Evolutionary conservation across 208 protist species (phyloP).

Genomic region (Herpetomonas tarakana): DNA sequence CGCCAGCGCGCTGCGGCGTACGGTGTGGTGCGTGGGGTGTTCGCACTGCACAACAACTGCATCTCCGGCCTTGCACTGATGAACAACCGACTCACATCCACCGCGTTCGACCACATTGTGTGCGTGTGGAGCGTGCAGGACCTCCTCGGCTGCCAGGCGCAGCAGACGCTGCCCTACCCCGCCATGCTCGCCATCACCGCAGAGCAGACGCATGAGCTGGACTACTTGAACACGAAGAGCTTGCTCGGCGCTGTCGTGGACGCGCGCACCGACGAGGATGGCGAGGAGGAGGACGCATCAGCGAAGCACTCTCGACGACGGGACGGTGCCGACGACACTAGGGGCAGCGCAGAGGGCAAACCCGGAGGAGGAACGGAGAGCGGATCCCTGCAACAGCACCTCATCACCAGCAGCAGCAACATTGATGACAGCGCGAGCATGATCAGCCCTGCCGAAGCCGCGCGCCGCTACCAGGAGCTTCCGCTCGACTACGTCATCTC

Average conservation of each 20-base stretch:
- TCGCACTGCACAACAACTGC: conserved; percentile 34
- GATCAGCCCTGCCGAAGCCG: conserved; percentile 22
- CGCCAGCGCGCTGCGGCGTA: neutral
- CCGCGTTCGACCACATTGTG: conserved; percentile 38
- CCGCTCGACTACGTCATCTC: conserved; percentile 30
- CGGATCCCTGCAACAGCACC: conserved; percentile 1
- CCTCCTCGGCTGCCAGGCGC: conserved; percentile 15
- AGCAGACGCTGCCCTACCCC: conserved; percentile 10
- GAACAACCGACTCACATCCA: conserved; percentile 31
- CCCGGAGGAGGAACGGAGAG: neutral
- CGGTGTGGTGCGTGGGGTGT: conserved; percentile 3
- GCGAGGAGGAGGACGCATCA: too few species aligned
- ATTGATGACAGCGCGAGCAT: conserved; percentile 1
- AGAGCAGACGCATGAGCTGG: conserved; percentile 8
- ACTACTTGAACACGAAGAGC: conserved; percentile 6
- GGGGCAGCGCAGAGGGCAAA: neutral
- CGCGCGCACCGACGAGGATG: too few species aligned
- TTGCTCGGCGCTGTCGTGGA: neutral
- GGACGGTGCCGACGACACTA: neutral
- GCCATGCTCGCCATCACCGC: neutral
- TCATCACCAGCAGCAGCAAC: neutral
- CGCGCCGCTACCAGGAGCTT: conserved; percentile 29
- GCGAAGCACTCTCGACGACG: too few species aligned
- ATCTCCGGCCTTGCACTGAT: conserved; percentile 32
- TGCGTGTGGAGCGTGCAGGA: conserved; percentile 37